Percentiles rank a stretch among this genome's conserved stretches.
These are phyloP conservation scores for Thelonectria olida DNA, from an alignment of 2,329 filamentous ascomycete genomes.

Conservation along the genomic window DNA sequence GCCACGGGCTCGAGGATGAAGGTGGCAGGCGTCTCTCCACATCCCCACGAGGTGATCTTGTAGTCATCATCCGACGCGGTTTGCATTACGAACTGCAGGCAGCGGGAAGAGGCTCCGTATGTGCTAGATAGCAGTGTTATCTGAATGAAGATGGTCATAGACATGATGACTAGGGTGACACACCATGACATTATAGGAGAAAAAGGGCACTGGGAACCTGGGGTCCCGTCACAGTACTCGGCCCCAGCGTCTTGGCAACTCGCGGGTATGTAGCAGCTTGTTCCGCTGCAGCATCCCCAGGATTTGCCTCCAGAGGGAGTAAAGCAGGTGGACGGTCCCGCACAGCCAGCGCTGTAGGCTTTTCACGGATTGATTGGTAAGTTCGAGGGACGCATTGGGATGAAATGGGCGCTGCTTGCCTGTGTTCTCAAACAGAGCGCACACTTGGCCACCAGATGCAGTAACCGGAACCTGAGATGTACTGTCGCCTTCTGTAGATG, in stretches of 20 bases:
- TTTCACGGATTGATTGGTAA: background rate
- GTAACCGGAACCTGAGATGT: background rate
- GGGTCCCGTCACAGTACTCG: background rate
- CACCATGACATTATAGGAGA: constrained; percentile 9
- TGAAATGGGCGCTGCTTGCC: background rate
- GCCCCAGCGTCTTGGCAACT: constrained; percentile 6
- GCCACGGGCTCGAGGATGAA: background rate
- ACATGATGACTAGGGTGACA: background rate
- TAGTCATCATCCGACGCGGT: background rate
- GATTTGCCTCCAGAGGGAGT: background rate
- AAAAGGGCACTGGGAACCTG: background rate
- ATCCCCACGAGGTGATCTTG: constrained; percentile 15
- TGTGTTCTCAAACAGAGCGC: background rate
- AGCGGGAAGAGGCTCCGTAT: background rate
- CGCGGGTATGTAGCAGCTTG: background rate
- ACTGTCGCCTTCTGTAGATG: background rate
- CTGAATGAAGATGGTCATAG: too few species aligned
- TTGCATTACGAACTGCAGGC: constrained; percentile 1
- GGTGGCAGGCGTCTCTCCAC: background rate
- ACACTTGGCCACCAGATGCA: background rate
- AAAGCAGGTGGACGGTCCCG: background rate
- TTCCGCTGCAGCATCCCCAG: constrained; percentile 5
- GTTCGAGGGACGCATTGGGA: background rate
- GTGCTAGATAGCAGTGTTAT: too few species aligned
- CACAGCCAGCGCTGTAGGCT: constrained; percentile 1